A percentile compares a stretch with the other conserved stretches of the same genome.
Conservation (phyloP, 2,329 filamentous ascomycete species). For the Hypoxylon sp. region DNA sequence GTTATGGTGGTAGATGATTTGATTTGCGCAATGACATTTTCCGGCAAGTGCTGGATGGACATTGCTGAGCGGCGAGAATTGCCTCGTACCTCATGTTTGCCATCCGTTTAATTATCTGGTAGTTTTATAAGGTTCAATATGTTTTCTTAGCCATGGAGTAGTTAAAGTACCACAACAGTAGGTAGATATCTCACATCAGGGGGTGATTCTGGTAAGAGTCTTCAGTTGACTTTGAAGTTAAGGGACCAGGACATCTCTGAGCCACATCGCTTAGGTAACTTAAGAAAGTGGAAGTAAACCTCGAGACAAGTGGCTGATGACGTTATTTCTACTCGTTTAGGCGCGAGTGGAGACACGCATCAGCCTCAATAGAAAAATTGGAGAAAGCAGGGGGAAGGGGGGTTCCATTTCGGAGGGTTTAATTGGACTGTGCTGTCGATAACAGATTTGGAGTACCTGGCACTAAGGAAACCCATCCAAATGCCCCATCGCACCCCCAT, state of each 20-base stretch:
- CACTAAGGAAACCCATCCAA: slow-evolving; percentile 7
- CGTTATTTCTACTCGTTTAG: slow-evolving; percentile 38
- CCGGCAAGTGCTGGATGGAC: slow-evolving; percentile 79
- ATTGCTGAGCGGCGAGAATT: slow-evolving; percentile 55
- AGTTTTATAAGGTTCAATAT: neutral
- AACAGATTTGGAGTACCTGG: slow-evolving; percentile 27
- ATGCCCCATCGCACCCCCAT: slow-evolving; percentile 26
- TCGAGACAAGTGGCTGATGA: slow-evolving; percentile 43
- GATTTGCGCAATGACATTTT: slow-evolving; percentile 81
- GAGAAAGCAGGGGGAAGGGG: slow-evolving; percentile 11
- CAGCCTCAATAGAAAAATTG: slow-evolving; percentile 29
- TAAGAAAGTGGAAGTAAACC: neutral
- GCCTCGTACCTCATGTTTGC: slow-evolving; percentile 35
- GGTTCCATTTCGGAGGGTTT: slow-evolving; percentile 22
- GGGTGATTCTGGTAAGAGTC: neutral
- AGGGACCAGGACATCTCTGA: neutral
- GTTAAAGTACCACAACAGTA: neutral
- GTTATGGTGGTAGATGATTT: slow-evolving; percentile 87
- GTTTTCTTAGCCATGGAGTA: neutral
- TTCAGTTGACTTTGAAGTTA: slow-evolving; percentile 3
- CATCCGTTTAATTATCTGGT: neutral
- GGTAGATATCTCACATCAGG: neutral
- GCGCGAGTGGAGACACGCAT: slow-evolving; percentile 17
- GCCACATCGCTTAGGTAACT: slow-evolving; percentile 3
- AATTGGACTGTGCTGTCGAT: slow-evolving; percentile 32